These are phyloP conservation scores for Spizellomyces punctatus DNA, from an alignment of 192 early-diverging fungal genomes.

Conservation along the genomic window DNA sequence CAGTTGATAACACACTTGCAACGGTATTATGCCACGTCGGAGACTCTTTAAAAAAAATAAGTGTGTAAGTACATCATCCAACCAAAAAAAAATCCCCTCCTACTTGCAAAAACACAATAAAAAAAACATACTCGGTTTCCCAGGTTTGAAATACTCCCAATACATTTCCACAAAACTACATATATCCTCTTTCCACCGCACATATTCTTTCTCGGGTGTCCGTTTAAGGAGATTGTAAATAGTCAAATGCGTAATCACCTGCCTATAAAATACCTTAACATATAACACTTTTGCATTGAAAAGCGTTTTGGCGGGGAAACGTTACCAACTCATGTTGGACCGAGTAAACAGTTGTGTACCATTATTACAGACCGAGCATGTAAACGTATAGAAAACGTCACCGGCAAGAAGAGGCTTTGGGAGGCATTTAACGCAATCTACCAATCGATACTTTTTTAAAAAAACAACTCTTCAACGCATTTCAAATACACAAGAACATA, in stretches of 20 bases:
- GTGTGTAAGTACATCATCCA: too few species aligned
- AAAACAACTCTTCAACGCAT: not conserved
- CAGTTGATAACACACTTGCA: slow-evolving; percentile 76
- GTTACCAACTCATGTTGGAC: slow-evolving; percentile 69
- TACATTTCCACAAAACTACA: slow-evolving; percentile 74
- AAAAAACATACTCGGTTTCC: slow-evolving; percentile 61
- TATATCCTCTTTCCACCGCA: slow-evolving; percentile 81
- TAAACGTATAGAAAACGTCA: slow-evolving; percentile 76
- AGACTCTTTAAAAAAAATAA: slow-evolving; percentile 54
- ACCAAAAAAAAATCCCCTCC: too few species aligned
- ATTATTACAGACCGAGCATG: slow-evolving; percentile 72
- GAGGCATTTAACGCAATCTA: slow-evolving; percentile 65
- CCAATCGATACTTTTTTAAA: not conserved
- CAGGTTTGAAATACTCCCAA: slow-evolving; percentile 74
- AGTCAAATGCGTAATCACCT: slow-evolving; percentile 69
- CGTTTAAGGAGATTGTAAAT: slow-evolving; percentile 72
- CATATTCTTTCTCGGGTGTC: slow-evolving; percentile 66
- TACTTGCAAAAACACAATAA: too few species aligned
- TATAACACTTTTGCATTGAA: not conserved
- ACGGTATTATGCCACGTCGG: slow-evolving; percentile 87
- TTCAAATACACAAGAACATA: slow-evolving; percentile 32
- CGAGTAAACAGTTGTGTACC: slow-evolving; percentile 66
- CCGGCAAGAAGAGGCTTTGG: slow-evolving; percentile 54
- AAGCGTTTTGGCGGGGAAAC: not conserved
- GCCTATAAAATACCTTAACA: slow-evolving; percentile 34